Base-by-base conservation (phyloP, 2,329 filamentous ascomycete genomes). In the Gremmenia infestans region DNA sequence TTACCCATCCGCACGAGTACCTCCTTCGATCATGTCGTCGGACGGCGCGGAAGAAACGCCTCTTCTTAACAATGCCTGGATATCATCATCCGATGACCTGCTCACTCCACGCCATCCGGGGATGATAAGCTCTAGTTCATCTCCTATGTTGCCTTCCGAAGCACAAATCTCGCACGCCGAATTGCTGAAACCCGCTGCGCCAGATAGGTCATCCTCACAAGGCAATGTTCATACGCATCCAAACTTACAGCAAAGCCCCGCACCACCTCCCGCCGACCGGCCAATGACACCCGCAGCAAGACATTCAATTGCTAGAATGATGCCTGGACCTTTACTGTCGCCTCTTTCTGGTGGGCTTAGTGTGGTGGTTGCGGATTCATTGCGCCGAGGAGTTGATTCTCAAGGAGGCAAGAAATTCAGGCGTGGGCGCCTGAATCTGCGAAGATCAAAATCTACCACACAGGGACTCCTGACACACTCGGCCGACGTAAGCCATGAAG, bases 331-430 rank as follows among this genome's bases (percentile, higher is more conserved):
- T 5, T 71, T 87, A 4, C 76, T 84, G 1, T 79, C 80, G 32
- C 82, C 85, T 0, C 73, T 88, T 1, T 83, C 80, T 2, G 79
- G 78, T 1, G 80, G 79, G 0, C 73, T 88, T 15, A 82, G 77
- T 65, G 84, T 80, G 1, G 80, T 88, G 48, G 82, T 88, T 5
- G 84, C 83, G 8, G 84, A 88, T 60, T 79, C 82, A 22, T 73
- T 87, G 25, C 78, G 83, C n/a, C 78, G 81, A 15, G 80, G 81
- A 14, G 74, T 81, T 57, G 76, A 75, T 8, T 72, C 70, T 22
- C 68, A 73, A 17, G 70, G 72, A 23, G 64, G 63, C 46, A 62
- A 62, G 52, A 53, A 59, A 6, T 63, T 66, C 22, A 68, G 66
- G 32, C 64, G 70, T 47, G 66, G 69, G 37, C 68, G 66, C 48